Evolutionary conservation across 2,329 filamentous ascomycete genomes (phyloP).

Genomic region (Monilinia laxa): DNA sequence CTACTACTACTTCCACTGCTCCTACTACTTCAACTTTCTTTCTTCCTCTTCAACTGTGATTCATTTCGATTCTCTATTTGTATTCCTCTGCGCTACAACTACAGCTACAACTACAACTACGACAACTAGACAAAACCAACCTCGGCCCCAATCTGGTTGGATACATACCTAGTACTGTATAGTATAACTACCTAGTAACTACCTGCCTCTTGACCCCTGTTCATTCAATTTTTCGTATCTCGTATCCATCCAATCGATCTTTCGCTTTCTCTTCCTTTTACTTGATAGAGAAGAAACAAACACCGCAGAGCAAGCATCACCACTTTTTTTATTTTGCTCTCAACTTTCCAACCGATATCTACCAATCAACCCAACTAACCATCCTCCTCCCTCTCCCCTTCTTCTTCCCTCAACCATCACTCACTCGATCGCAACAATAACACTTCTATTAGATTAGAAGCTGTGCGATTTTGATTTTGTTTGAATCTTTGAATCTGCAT

Average conservation of each 20-base stretch:
- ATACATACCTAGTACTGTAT: no score
- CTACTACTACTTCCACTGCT: no score
- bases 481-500: background rate
- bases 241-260: background rate
- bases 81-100: no score
- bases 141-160: no score
- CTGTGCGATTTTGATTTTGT: background rate
- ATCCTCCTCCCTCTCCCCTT: background rate
- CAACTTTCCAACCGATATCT: constrained; percentile 7
- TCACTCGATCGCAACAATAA: background rate
- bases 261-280: no score
- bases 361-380: constrained; percentile 13
- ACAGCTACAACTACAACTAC: no score
- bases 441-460: constrained; percentile 10
- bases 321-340: constrained; percentile 19
- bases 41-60: no score
- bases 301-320: background rate
- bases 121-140: no score
- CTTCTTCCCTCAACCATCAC: background rate
- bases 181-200: background rate
- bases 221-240: background rate
- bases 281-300: background rate
- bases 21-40: no score
- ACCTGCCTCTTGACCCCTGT: background rate
- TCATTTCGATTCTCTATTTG: no score